Base-by-base conservation (phyloP, 768 basidiomycete genomes). In the Termitomyces titanicus region DNA sequence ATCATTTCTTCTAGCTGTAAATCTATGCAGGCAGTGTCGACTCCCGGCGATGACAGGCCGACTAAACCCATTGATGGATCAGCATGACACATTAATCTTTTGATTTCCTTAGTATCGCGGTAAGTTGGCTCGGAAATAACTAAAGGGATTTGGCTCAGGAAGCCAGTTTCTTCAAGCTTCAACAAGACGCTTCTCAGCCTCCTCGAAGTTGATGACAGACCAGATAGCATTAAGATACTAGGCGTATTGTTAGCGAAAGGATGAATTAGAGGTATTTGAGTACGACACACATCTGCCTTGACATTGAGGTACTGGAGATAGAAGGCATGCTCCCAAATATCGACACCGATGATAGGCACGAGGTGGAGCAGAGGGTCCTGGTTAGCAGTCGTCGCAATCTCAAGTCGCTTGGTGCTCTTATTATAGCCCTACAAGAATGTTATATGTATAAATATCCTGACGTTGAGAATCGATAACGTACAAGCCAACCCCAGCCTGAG, bases 241-340 rank as follows among this genome's bases (percentile, higher is more conserved):
- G 60, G 44, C 1, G 34, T 51, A 42, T 43, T n/a, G n/a, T 49
- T 5, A 44, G 38, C 24, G 33, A 51, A 43, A 22, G 22, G 25
- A 33, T 45, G 17, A 25, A 12, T 5, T 12, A 18, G 4, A 27
- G 1, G 27, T 27, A 7, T 15, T 6, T 12, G 24, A 24, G 24
- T 12, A 50, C 3, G 35, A 80, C 93, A 69, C 65, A 95, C 93
- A 63, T 95, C 90, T 53, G 73, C 83, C 81, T 95, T 96, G 69
- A 94, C 93, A 73, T 96, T 96, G 73, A 89, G 83, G 76, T 97
- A 97, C 71, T 97, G 93, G 65, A 96, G 83, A 77, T 95, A 97
- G 79, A 94, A 92, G 48, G 92, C 92, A 64, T 95, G 94, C 74
- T 95, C 93, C 94, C 94, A 95, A 67, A 95, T 85, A 60, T 95